Evolutionary conservation across 2,329 filamentous ascomycete species (phyloP).

Genomic region (Exophiala bonariae): DNA sequence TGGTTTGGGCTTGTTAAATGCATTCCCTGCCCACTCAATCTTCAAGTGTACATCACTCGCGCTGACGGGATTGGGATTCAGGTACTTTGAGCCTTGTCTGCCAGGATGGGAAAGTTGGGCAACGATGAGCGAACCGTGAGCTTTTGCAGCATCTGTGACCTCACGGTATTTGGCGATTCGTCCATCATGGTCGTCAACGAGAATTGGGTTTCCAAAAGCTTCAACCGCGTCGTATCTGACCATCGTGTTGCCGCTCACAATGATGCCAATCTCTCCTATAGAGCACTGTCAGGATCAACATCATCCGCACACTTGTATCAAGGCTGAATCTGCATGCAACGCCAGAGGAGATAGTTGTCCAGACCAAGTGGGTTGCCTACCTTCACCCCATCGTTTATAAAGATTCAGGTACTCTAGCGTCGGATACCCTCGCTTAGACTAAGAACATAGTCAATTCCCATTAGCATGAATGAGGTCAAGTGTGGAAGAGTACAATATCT

Average conservation of each 20-base stretch:
- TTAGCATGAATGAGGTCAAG: background rate
- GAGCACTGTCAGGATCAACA: background rate
- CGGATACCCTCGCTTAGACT: conserved; percentile 55
- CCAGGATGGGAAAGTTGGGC: conserved; percentile 66
- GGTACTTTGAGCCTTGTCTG: conserved; percentile 49
- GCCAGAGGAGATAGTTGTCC: background rate
- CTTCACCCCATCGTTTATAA: conserved; percentile 64
- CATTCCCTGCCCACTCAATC: conserved; percentile 33
- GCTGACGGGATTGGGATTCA: conserved; percentile 53
- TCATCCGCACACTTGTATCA: background rate
- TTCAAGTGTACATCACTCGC: conserved; percentile 52
- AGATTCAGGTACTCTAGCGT: conserved; percentile 55
- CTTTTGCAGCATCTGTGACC: conserved; percentile 56
- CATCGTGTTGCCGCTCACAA: conserved; percentile 66
- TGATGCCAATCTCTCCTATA: conserved; percentile 51
- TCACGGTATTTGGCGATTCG: conserved; percentile 62
- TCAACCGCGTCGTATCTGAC: conserved; percentile 62
- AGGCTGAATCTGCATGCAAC: background rate
- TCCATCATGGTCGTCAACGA: conserved; percentile 53
- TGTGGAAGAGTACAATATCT: conserved; percentile 12
- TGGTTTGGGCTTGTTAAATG: conserved; percentile 37
- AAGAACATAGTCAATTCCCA: conserved; percentile 33
- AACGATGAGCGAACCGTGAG: conserved; percentile 58
- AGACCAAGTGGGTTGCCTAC: background rate
- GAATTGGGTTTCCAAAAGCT: conserved; percentile 58